Percentiles rank a stretch among this genome's conserved stretches.
phyloP scores from a whole-genome alignment of 768 basidiomycete species.

The Calocera viscosa region DNA sequence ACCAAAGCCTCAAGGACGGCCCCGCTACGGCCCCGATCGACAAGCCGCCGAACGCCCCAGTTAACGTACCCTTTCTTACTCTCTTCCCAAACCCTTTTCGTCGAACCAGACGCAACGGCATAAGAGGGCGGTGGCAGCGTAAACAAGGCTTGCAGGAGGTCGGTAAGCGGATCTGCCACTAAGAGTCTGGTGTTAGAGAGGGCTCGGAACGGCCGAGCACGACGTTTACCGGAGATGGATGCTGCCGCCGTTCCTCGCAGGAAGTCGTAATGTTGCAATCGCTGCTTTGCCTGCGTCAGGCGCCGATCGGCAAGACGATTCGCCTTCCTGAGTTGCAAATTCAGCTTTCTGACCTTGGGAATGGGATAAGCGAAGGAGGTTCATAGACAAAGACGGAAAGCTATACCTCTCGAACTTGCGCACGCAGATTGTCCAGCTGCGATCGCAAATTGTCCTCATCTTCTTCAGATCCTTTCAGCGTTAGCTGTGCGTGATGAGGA shows the following conservation, averaged over 20 bases:
- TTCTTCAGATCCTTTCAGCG: conserved; percentile 50
- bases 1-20: neutral
- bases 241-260: conserved; percentile 30
- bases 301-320: conserved; percentile 7
- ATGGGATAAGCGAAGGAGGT: conserved; percentile 3
- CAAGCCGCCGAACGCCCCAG: conserved; percentile 56
- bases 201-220: conserved; percentile 33
- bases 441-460: conserved; percentile 40
- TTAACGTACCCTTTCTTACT: conserved; percentile 60
- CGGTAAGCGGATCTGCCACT: conserved; percentile 30
- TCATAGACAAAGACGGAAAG: too few species aligned
- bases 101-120: conserved; percentile 34
- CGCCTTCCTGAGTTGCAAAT: conserved; percentile 43
- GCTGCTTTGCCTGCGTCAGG: neutral
- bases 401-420: conserved; percentile 58
- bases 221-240: conserved; percentile 34
- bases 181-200: conserved; percentile 38
- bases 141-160: conserved; percentile 29
- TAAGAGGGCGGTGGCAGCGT: conserved; percentile 23
- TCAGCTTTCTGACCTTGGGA: conserved; percentile 52
- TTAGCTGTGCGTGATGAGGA: conserved; percentile 61
- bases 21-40: conserved; percentile 22
- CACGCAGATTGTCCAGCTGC: conserved; percentile 54
- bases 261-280: conserved; percentile 28
- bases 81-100: conserved; percentile 68